These are phyloP conservation scores for Claviceps purpurea DNA, from an alignment of 2,329 filamentous ascomycete species.

Conservation along the genomic window DNA sequence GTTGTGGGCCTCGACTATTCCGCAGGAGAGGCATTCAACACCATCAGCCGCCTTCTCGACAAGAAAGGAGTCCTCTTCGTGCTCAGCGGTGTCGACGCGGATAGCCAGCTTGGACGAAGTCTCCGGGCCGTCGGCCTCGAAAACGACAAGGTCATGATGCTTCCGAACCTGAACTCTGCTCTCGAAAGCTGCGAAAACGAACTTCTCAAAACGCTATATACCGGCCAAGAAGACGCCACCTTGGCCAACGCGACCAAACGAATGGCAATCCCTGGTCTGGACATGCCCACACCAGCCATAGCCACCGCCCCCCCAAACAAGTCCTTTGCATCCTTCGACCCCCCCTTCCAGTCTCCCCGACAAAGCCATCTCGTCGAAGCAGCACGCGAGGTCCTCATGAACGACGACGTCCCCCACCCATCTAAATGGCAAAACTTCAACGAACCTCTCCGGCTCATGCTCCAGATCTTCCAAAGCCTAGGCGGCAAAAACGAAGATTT, in stretches of 20 bases:
- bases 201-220: slow-evolving; percentile 68
- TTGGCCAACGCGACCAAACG: slow-evolving; percentile 30
- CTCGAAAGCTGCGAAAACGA: slow-evolving; percentile 93
- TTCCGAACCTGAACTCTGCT: slow-evolving; percentile 83
- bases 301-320: slow-evolving; percentile 6
- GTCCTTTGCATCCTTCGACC: slow-evolving; percentile 22
- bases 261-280: slow-evolving; percentile 29
- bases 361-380: slow-evolving; percentile 64
- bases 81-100: slow-evolving; percentile 67
- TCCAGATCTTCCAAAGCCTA: slow-evolving; percentile 89
- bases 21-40: slow-evolving; percentile 85
- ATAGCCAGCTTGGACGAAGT: slow-evolving; percentile 62
- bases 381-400: slow-evolving; percentile 61
- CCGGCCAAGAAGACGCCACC: slow-evolving; percentile 48
- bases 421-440: slow-evolving; percentile 75
- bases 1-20: slow-evolving; percentile 94
- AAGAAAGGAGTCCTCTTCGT: slow-evolving; percentile 68
- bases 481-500: slow-evolving; percentile 85
- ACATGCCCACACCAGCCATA: slow-evolving; percentile 28
- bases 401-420: slow-evolving; percentile 44
- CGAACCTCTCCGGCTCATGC: slow-evolving; percentile 78
- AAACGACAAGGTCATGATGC: slow-evolving; percentile 62
- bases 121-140: slow-evolving; percentile 75
- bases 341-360: slow-evolving; percentile 63
- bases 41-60: slow-evolving; percentile 72